Base-by-base conservation (phyloP, 2,329 filamentous ascomycete species). In the Aspergillus pseudotamarii region DNA sequence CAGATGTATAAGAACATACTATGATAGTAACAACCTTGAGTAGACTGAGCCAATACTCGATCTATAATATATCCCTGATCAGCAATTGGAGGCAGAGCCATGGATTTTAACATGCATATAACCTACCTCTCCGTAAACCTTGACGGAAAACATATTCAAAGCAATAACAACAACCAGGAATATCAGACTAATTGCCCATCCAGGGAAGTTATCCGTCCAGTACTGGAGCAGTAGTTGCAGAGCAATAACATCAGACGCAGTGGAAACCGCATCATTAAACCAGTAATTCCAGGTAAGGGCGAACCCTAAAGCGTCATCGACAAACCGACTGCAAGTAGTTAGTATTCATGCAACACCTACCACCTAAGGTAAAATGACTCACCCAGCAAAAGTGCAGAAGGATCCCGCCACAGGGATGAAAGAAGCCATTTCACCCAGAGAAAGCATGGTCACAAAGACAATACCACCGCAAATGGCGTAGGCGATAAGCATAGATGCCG, bases 241-340 rank as follows among this genome's bases (percentile, higher is more conserved):
- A 0, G 85, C 83, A 23, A 89, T 85, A 30, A 90, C 76, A 75
- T 90, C 88, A 0, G 86, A 80, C 0, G 87, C 88, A 1, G 83
- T 86, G 0, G 82, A 83, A 0, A 87, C 83, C 1, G 87, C 87
- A 75, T 89, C 86, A 71, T 90, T 89, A 69, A 89, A 88, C 87
- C 87, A 90, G 65, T 81, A 80, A 59, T 81, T 80, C 80, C 80
- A 81, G 9, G 78, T 81, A 28, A 81, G 66, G 23, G 79, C 79
- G 62, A 82, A 81, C 0, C 79, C 80, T 54, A 80, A 70, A 3
- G 79, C 77, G 66, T 80, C 78, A 64, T 81, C 79, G 21, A 82
- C 78, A 50, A 80, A 82, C 2, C 78, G 76, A 55, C 78, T 80
- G 59, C 55, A 50, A 19, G 26, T 14, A 28, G 26, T 50, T 23